Evolutionary conservation across 148 eudicot genomes (phyloP), one percentile per base, ranked within the genome.

Genomic region (Pouteria glomerata): DNA sequence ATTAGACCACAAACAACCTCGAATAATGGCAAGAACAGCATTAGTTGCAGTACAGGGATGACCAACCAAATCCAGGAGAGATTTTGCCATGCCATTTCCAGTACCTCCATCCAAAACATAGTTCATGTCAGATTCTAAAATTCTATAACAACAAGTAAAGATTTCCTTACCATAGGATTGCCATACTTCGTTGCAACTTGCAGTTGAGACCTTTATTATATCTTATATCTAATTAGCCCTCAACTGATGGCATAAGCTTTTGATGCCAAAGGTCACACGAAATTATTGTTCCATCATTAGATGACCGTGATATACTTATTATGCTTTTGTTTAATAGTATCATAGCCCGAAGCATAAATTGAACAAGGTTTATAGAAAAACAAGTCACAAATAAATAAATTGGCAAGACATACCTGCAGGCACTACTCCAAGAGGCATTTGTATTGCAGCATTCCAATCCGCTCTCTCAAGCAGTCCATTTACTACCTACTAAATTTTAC

Each of bases 401-500:
- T 69, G n/a, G 23, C 16, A 13, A 18, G 39, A 74, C 39, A 59
- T 62, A 95, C 98, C 98, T 85, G 90, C 97, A 78, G 98, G 98
- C 67, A 95, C 86, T 73, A 85, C 87, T 47, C 97, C 98, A 80
- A 95, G 81, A 74, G 98, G 97, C 73, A 76, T 82, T 85, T 76
- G 85, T 80, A 91, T 88, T 48, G 97, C 98, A 61, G 85, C 67
- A n/a, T 75, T 65, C 98, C 98, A 95, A 73, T 95, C 98, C 56
- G 84, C 87, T 79, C 98, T 88, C 76, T 79, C 80, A 71, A 95
- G 87, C 66, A 95, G 80, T 76, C 98, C 98, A 86, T 89, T 95
- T 47, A 91, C 75, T 63, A 94, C 98, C 98, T 95, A 89, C 88
- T 81, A 86, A 83, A n/a, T 24, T 48, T 48, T 6, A 48, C 53